Base-by-base conservation (phyloP, 2,329 filamentous ascomycete species). In the Colletotrichum tropicicola region DNA sequence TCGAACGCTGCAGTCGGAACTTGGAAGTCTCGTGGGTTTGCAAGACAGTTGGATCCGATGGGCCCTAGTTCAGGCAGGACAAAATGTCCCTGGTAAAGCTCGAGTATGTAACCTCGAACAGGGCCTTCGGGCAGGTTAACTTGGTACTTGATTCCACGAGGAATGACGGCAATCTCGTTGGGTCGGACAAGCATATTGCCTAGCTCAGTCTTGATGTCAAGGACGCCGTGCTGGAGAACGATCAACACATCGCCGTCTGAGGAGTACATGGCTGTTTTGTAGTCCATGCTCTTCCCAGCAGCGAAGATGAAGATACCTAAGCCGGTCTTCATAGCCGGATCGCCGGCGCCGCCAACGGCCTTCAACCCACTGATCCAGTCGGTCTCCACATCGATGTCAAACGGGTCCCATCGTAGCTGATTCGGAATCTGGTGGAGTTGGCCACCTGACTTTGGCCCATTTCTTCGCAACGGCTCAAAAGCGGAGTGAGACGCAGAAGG, bases 371-470 rank as follows among this genome's bases (percentile, higher is more conserved):
- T 75, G 59, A 83, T 76, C 53, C 82, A 82, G 43, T 77, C 73
- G n/a, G 79, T 74, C 54, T 77, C 74, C 37, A 78, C 74, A 28
- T 60, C 68, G 37, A 94, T 82, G 72, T 94, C 90, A 74, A 94
- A 94, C 1, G 85, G 92, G 70, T 93, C 90, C 93, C 93, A 97
- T 66, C 92, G 88, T 32, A 97, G 83, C 78, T 96, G 93, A 71
- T 95, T 95, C 0, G 93, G 93, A 54, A 93, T 91, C 68, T 92
- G 89, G 71, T 92, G 88, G 67, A 92, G 84, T 72, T 86, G 86
- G 8, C 80, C 77, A 44, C 82, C 82, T 15, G 81, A 75, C 6
- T 79, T 79, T 0, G 83, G 74, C 3, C 75, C 70, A 5, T 57
- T 59, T 6, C 59, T 43, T 8, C 23, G 47, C 19, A 67, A 6